Evolutionary conservation across 257 asterid genomes (phyloP).

Genomic region (Nicotiana otophora): DNA sequence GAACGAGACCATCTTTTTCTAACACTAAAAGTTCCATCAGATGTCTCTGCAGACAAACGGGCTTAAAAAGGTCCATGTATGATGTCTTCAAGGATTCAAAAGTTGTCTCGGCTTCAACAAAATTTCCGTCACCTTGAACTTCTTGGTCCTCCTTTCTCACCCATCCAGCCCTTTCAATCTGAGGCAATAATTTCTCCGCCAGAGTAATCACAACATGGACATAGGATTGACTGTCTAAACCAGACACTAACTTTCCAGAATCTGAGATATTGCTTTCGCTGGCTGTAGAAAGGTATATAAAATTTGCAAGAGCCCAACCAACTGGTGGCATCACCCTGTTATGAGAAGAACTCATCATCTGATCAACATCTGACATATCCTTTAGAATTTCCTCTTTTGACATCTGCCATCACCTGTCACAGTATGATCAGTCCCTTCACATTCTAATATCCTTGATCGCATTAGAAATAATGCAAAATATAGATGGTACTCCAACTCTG

Average conservation of each 20-base stretch:
- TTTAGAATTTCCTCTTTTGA: slow-evolving; percentile 67
- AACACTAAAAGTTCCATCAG: slow-evolving; percentile 57
- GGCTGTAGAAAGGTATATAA: slow-evolving; percentile 62
- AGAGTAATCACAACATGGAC: slow-evolving; percentile 53
- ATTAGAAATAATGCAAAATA: background rate
- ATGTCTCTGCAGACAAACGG: slow-evolving; percentile 80
- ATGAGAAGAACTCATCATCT: slow-evolving; percentile 24
- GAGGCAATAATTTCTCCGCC: slow-evolving; percentile 51
- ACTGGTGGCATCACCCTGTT: slow-evolving; percentile 52
- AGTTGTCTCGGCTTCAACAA: slow-evolving; percentile 43
- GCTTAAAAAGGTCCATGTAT: slow-evolving; percentile 62
- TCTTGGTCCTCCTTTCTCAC: slow-evolving; percentile 37
- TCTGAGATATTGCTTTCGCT: slow-evolving; percentile 32
- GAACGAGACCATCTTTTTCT: slow-evolving; percentile 32
- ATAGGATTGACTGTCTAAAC: slow-evolving; percentile 58
- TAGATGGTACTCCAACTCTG: background rate
- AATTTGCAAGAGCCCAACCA: slow-evolving; percentile 89
- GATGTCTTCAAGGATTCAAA: slow-evolving; percentile 48
- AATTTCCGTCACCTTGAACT: slow-evolving; percentile 29
- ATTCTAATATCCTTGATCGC: slow-evolving; percentile 18
- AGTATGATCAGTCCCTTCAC: slow-evolving; percentile 66
- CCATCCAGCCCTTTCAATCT: slow-evolving; percentile 44
- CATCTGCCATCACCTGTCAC: slow-evolving; percentile 95
- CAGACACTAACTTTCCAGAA: slow-evolving; percentile 56
- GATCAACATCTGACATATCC: slow-evolving; percentile 58